These are phyloP conservation scores for Phytophthora uliginosa DNA, from an alignment of 352 stramenopile genomes.

Conservation along the genomic window DNA sequence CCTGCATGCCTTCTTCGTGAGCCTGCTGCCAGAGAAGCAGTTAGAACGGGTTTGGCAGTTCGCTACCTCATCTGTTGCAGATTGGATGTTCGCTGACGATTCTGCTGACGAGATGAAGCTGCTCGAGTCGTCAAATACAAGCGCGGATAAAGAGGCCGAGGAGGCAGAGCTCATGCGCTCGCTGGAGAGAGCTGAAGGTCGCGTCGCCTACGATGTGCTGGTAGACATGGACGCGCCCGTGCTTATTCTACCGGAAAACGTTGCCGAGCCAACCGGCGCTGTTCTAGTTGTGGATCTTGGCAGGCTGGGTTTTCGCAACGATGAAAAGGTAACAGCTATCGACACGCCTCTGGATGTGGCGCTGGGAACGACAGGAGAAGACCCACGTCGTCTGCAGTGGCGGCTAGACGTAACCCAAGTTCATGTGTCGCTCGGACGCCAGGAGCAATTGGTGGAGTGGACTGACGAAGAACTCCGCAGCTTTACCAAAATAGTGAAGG, in stretches of 20 bases:
- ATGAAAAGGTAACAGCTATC: constrained; percentile 35
- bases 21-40: constrained; percentile 71
- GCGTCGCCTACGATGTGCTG: constrained; percentile 65
- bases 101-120: constrained; percentile 29
- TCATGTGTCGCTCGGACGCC: constrained; percentile 61
- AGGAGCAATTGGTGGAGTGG: constrained; percentile 51
- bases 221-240: constrained; percentile 84
- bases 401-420: constrained; percentile 69
- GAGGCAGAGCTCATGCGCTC: constrained; percentile 50
- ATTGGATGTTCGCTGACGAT: constrained; percentile 85
- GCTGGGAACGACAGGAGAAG: constrained; percentile 2
- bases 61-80: constrained; percentile 81
- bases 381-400: constrained; percentile 61
- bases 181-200: constrained; percentile 39
- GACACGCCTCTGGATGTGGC: constrained; percentile 16
- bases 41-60: constrained; percentile 85
- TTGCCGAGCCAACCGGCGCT: constrained; percentile 44
- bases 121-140: constrained; percentile 18
- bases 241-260: constrained; percentile 71
- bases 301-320: constrained; percentile 69
- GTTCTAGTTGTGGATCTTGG: constrained; percentile 82
- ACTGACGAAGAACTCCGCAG: constrained; percentile 42
- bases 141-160: constrained; percentile 47
- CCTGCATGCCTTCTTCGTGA: constrained; percentile 78
- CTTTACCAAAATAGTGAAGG: constrained; percentile 65